Base-by-base conservation (phyloP, 1,284 basidiomycete species). In the Ceraceosorus bombacis region DNA sequence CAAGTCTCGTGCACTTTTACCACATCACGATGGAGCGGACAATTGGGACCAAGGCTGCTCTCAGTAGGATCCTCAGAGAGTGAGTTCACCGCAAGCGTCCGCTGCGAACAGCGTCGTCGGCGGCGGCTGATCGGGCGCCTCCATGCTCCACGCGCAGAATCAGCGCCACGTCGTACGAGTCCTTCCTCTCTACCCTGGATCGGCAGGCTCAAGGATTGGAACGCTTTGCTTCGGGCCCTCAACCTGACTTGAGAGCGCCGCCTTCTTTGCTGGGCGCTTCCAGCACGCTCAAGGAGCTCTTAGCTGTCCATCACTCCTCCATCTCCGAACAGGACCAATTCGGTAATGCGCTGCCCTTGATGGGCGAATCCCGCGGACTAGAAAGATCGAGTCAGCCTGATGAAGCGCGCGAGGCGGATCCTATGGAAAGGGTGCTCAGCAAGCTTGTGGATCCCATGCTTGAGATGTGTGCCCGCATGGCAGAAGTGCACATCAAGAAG, bases 1-100 rank as follows among this genome's bases (percentile, higher is more conserved):
- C 90, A 50, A 95, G 92, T 69, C 81, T 97, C n/a, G 79, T 98
- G 3, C 88, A 94, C 68, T 98, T 97, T 76, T 98, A 97, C 78
- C 82, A 87, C 74, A 78, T 89, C 17, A 96, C 91, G 0, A 95
- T 98, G 91, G 82, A 85, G 55, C 83, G 88, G 61, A 97, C 93
- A 0, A 87, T 97, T 54, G 93, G 94, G 0, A 82, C 83, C 9
- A 81, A 87, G 6, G 90, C 93, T 0, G 68, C 87, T 39, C 80
- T 97, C 60, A 88, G 87, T 2, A 82, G 81, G 62, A 87, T 88
- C 0, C 80, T 98, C 15, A 82, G 85, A 69, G 90, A 96, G 89
- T 46, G 4, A 10, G 54, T 58, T 12, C 43, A 8, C 9, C 43
- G 15, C 7, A 12, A 38, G 36, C n/a, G 1, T 39, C 10, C 13